phyloP scores from a whole-genome alignment of 164 flowering plant species.

The Pachysandra terminalis region DNA sequence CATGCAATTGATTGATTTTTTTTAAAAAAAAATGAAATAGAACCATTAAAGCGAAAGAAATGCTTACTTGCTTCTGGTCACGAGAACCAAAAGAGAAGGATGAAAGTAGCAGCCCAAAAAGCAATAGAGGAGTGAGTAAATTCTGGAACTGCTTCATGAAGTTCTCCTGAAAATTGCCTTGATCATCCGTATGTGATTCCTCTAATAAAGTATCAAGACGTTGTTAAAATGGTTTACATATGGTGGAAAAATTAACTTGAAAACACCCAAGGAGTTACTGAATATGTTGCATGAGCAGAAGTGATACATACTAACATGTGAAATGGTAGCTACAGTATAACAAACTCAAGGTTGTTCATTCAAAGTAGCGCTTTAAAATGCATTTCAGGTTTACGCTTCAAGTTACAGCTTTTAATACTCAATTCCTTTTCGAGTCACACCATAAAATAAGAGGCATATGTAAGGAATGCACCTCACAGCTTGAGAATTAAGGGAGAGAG shows the following conservation, averaged over 20 bases:
- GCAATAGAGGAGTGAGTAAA: slow-evolving; percentile 45
- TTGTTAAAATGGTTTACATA: neutral
- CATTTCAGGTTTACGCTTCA: neutral
- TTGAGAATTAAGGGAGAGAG: no score
- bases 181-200: slow-evolving; percentile 51
- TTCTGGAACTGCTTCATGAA: slow-evolving; percentile 49
- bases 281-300: neutral
- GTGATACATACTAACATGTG: no score
- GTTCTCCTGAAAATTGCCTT: slow-evolving; percentile 50
- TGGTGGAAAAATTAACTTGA: neutral
- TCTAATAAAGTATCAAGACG: slow-evolving; percentile 32
- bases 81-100: slow-evolving; percentile 46
- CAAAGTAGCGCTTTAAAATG: no score
- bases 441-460: no score
- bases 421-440: no score
- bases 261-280: neutral
- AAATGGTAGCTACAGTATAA: neutral
- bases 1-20: neutral
- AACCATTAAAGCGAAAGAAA: neutral
- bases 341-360: neutral
- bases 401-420: no score
- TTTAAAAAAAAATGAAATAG: no score
- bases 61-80: slow-evolving; percentile 60
- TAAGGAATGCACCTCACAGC: no score
- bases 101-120: slow-evolving; percentile 49